A percentile compares a stretch with the other conserved stretches of the same genome.
These are phyloP conservation scores for Russula sp. DNA, from an alignment of 768 basidiomycete species.

Conservation along the genomic window DNA sequence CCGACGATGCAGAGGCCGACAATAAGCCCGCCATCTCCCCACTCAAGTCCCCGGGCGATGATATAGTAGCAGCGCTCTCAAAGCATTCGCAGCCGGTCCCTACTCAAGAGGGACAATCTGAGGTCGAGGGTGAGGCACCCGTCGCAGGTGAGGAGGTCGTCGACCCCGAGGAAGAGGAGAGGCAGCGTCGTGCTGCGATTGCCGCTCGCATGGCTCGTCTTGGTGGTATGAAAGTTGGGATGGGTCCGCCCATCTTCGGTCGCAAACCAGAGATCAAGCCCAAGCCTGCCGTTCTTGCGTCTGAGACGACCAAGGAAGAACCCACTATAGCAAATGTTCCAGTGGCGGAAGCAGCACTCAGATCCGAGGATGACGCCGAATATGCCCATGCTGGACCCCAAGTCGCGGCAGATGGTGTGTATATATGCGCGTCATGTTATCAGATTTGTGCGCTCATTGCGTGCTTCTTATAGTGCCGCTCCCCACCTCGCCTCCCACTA, in stretches of 20 bases:
- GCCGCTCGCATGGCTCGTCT: slow-evolving; percentile 92
- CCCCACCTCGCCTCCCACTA: slow-evolving; percentile 15
- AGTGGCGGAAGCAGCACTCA: slow-evolving; percentile 16
- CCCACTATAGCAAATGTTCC: slow-evolving; percentile 18
- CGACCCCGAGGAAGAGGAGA: slow-evolving; percentile 68
- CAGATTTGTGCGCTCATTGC: not conserved
- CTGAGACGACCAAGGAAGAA: slow-evolving; percentile 29
- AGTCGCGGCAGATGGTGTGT: slow-evolving; percentile 15
- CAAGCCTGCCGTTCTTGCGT: slow-evolving; percentile 33
- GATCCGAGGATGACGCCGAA: slow-evolving; percentile 14
- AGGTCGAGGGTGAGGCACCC: slow-evolving; percentile 30
- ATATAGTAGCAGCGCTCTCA: slow-evolving; percentile 17
- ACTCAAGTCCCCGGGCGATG: slow-evolving; percentile 14
- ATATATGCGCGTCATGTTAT: slow-evolving; percentile 7
- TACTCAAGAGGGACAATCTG: slow-evolving; percentile 30
- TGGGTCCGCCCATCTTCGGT: slow-evolving; percentile 73
- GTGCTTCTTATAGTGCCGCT: not conserved
- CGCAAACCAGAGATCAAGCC: slow-evolving; percentile 45
- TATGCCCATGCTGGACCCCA: slow-evolving; percentile 3
- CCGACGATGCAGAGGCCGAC: slow-evolving; percentile 6
- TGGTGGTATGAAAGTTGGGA: slow-evolving; percentile 79
- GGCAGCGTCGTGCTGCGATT: slow-evolving; percentile 79
- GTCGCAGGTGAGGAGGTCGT: slow-evolving; percentile 36
- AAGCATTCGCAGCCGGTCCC: slow-evolving; percentile 7
- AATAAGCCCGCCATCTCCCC: slow-evolving; percentile 17